phyloP scores from a whole-genome alignment of 2,329 filamentous ascomycete genomes.

The Fusarium torreyae region DNA sequence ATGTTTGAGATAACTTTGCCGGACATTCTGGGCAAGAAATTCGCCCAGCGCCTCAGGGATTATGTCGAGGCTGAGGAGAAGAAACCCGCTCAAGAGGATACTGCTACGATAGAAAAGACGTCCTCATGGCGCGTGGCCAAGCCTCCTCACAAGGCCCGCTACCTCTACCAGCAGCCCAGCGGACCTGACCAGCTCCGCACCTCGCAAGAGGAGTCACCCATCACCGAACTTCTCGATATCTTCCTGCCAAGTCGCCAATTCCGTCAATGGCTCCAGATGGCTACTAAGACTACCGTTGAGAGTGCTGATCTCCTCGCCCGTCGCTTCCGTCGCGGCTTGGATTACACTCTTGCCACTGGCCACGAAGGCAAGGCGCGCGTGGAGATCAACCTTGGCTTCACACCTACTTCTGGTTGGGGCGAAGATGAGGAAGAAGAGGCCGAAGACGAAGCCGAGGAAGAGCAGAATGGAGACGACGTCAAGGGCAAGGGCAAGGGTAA shows the following conservation, averaged over 20 bases:
- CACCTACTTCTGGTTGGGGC: slow-evolving; percentile 88
- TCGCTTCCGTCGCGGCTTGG: slow-evolving; percentile 86
- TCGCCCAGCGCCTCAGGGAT: slow-evolving; percentile 77
- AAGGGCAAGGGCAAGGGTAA: slow-evolving; percentile 52
- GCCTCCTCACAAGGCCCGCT: slow-evolving; percentile 96
- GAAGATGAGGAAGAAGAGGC: slow-evolving; percentile 70
- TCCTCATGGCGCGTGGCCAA: slow-evolving; percentile 81
- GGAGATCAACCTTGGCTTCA: slow-evolving; percentile 90
- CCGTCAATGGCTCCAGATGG: slow-evolving; percentile 88
- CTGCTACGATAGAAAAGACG: slow-evolving; percentile 70
- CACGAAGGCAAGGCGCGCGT: slow-evolving; percentile 84
- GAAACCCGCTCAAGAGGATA: slow-evolving; percentile 61
- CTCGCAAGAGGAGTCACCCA: slow-evolving; percentile 66
- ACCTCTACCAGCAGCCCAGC: slow-evolving; percentile 80
- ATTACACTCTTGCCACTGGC: slow-evolving; percentile 93
- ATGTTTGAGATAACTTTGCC: slow-evolving; percentile 88
- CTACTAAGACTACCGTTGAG: slow-evolving; percentile 81
- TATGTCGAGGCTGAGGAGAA: slow-evolving; percentile 79
- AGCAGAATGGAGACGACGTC: slow-evolving; percentile 53
- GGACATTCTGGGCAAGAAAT: slow-evolving; percentile 83
- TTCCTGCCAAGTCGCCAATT: slow-evolving; percentile 90
- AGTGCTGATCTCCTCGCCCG: slow-evolving; percentile 85
- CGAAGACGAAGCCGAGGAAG: slow-evolving; percentile 53
- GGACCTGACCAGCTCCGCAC: slow-evolving; percentile 56
- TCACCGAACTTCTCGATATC: slow-evolving; percentile 84